Evolutionary conservation across 768 basidiomycete genomes (phyloP), one percentile per base, ranked within the genome.

Genomic region (Dacryopinax spathularia): DNA sequence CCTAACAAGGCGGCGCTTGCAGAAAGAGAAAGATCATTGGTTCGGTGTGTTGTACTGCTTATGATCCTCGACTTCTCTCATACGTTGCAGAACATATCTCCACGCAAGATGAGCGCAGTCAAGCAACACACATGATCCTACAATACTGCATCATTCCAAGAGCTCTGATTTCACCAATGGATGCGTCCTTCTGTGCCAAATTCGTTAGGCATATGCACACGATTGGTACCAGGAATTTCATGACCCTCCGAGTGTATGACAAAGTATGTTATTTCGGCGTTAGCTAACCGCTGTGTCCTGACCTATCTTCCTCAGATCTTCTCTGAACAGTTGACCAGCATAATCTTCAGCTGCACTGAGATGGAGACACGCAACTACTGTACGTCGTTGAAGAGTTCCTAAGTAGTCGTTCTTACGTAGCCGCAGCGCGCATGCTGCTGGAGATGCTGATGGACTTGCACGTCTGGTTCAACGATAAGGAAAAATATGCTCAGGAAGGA

Each of bases 311-410:
- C 37, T n/a, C 68, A 96, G 91, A 76, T 97, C 34, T 84, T 98
- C 25, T 85, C 85, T 7, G 89, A 91, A 41, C 86, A 90, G 66
- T 80, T 96, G 60, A 86, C 89, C 61, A 84, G 86, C 5, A 81
- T 93, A 12, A 78, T 97, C 25, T 96, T 93, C 73, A 88, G 91
- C 0, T 94, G 92, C 70, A 96, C 94, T 67, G 95, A 95, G 75
- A 91, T 91, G 68, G 94, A 99, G 75, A 93, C 92, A 13, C 84
- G 88, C 60, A 98, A 97, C 73, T 93, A 92, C 69, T 93, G 94
- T 89, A 70, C 33, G 78, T 72, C n/a, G n/a, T 37, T 33, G 25
- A 1, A 6, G 18, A 25, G n/a, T 12, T 41, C 29, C 7, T 31
- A 20, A 43, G 20, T 31, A 33, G 33, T 31, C 31, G 12, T 2